These are phyloP conservation scores for Colletotrichum abscissum DNA, from an alignment of 2,329 filamentous ascomycete genomes.

Conservation along the genomic window DNA sequence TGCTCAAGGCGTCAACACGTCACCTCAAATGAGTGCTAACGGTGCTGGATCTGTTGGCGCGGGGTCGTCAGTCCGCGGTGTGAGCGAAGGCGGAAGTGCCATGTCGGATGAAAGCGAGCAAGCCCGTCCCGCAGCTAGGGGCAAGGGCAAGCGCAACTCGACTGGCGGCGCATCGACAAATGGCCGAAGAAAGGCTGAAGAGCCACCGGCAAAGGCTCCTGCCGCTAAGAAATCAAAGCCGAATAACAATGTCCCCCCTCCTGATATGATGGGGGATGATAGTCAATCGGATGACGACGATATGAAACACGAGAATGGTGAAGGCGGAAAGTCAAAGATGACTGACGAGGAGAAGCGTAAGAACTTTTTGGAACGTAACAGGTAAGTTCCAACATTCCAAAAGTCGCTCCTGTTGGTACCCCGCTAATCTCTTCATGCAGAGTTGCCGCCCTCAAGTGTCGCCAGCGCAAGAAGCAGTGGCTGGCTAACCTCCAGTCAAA, in stretches of 20 bases:
- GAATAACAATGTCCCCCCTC: constrained; percentile 53
- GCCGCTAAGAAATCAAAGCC: constrained; percentile 78
- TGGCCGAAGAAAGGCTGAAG: constrained; percentile 83
- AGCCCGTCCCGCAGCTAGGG: constrained; percentile 72
- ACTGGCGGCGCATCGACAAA: constrained; percentile 58
- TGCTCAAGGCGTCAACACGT: constrained; percentile 52
- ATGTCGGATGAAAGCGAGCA: constrained; percentile 80
- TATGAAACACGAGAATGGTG: constrained; percentile 59
- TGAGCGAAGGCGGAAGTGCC: constrained; percentile 76
- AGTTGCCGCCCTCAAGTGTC: constrained; percentile 95
- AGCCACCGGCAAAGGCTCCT: constrained; percentile 70
- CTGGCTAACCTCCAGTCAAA: constrained; percentile 93
- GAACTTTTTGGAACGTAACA: constrained; percentile 96
- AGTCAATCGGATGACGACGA: constrained; percentile 59
- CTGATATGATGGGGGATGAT: constrained; percentile 39
- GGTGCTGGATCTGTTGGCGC: constrained; percentile 52
- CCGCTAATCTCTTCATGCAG: constrained; percentile 58
- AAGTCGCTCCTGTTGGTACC: background rate
- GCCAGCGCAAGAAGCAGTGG: constrained; percentile 99
- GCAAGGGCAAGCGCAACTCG: constrained; percentile 76
- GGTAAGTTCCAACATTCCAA: constrained; percentile 66
- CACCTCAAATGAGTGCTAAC: constrained; percentile 64
- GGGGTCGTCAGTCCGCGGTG: constrained; percentile 59
- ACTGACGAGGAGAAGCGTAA: constrained; percentile 98
- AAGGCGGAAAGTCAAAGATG: constrained; percentile 80